phyloP scores from a whole-genome alignment of 1,139 yeast species.

The Ogataea hybrid region DNA sequence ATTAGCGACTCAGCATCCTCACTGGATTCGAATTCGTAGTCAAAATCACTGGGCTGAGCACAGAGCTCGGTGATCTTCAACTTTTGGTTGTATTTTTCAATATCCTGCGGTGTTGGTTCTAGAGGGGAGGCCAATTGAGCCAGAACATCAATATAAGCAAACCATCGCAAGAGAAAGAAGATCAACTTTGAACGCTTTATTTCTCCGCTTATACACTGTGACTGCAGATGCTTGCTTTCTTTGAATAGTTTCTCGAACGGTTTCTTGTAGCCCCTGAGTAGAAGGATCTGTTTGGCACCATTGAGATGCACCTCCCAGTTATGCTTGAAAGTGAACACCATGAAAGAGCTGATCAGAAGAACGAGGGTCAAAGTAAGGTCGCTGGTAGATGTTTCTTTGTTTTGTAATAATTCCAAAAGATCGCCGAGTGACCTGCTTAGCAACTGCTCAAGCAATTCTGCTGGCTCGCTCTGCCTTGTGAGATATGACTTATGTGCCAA shows the following conservation, averaged over 20 bases:
- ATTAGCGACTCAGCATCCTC: slow-evolving; percentile 13
- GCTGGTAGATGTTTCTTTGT: slow-evolving; percentile 53
- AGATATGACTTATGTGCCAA: slow-evolving; percentile 47
- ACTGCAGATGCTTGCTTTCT: slow-evolving; percentile 20
- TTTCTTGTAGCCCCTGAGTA: slow-evolving; percentile 48
- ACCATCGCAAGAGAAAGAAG: slow-evolving; percentile 68
- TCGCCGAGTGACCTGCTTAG: slow-evolving; percentile 58
- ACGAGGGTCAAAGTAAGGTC: slow-evolving; percentile 70
- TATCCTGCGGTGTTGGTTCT: slow-evolving; percentile 30
- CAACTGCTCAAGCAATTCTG: slow-evolving; percentile 47
- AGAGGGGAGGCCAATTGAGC: slow-evolving; percentile 51
- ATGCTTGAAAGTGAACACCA: slow-evolving; percentile 50
- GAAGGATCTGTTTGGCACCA: slow-evolving; percentile 68
- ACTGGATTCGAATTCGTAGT: slow-evolving; percentile 25
- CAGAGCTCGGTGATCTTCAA: slow-evolving; percentile 9
- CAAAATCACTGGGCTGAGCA: slow-evolving; percentile 23
- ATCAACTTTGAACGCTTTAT: slow-evolving; percentile 43
- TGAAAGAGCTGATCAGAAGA: slow-evolving; percentile 60
- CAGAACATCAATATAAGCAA: slow-evolving; percentile 66
- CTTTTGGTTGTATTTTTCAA: slow-evolving; percentile 19
- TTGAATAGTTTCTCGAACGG: slow-evolving; percentile 32
- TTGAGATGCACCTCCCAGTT: slow-evolving; percentile 64
- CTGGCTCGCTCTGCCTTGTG: slow-evolving; percentile 39
- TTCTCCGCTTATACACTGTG: slow-evolving; percentile 19
- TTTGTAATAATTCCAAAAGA: slow-evolving; percentile 49